These are phyloP conservation scores for Achaetomiella virescens DNA, from an alignment of 495 filamentous ascomycete species.

Conservation along the genomic window DNA sequence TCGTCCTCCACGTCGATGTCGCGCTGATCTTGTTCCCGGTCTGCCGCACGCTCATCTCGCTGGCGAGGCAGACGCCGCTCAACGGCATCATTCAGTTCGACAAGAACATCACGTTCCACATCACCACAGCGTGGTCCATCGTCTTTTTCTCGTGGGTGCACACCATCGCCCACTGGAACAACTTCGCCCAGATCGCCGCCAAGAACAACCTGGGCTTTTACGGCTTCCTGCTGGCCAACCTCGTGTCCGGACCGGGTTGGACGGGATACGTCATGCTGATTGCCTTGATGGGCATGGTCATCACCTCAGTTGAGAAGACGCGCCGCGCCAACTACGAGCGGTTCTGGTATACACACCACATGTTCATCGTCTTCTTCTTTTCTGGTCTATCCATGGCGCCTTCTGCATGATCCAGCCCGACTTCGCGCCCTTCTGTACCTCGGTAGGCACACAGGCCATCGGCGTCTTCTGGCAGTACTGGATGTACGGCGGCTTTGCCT, in stretches of 20 bases:
- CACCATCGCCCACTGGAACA: conserved; percentile 75
- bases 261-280: conserved; percentile 72
- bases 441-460: conserved; percentile 51
- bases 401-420: conserved; percentile 80
- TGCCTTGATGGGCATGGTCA: conserved; percentile 58
- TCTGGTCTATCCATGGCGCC: conserved; percentile 74
- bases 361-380: conserved; percentile 76
- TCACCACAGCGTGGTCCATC: conserved; percentile 73
- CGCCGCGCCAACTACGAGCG: conserved; percentile 67
- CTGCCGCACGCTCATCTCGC: conserved; percentile 70
- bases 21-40: conserved; percentile 71
- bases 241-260: conserved; percentile 71
- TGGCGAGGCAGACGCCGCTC: conserved; percentile 65
- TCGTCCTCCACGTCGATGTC: conserved; percentile 70
- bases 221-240: conserved; percentile 63
- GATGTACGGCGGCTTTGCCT: conserved; percentile 68
- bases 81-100: conserved; percentile 76
- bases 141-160: conserved; percentile 77
- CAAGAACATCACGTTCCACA: conserved; percentile 79
- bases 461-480: conserved; percentile 79
- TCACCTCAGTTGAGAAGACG: conserved; percentile 63
- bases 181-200: conserved; percentile 65
- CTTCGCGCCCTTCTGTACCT: conserved; percentile 60
- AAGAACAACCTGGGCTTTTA: conserved; percentile 66
- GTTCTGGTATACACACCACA: conserved; percentile 75